Evolutionary conservation across 345 rosid species (phyloP).

Genomic region (Psidium guajava): DNA sequence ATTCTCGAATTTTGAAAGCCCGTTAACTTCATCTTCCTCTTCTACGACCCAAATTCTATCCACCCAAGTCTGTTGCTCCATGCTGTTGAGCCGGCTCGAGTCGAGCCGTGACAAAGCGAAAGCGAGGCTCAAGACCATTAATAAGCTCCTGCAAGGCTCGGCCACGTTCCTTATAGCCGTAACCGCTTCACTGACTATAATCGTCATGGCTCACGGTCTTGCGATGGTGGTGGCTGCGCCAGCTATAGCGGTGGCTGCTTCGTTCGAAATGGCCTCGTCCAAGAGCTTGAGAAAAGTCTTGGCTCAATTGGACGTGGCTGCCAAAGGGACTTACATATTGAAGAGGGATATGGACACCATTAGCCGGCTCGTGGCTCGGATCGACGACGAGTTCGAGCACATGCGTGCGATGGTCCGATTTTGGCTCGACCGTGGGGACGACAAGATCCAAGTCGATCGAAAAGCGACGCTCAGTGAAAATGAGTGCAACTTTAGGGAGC

Average conservation of each 20-base stretch:
- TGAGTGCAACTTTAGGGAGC: constrained; percentile 38
- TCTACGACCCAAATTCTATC: constrained; percentile 18
- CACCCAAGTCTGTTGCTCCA: constrained; percentile 24
- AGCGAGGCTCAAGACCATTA: constrained; percentile 24
- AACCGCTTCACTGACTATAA: constrained; percentile 45
- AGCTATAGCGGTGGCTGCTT: constrained; percentile 20
- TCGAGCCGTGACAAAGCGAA: constrained; percentile 35
- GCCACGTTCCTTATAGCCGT: constrained; percentile 48
- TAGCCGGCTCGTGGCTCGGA: constrained; percentile 45
- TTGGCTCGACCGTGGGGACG: constrained; percentile 42
- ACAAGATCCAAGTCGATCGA: constrained; percentile 20
- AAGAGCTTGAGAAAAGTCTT: constrained; percentile 23
- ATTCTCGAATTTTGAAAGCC: constrained; percentile 16
- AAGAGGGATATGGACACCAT: constrained; percentile 63
- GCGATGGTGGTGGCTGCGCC: constrained; percentile 64
- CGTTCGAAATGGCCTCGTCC: constrained; percentile 21
- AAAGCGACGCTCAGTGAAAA: constrained; percentile 40
- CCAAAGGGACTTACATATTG: constrained; percentile 71
- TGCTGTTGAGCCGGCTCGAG: constrained; percentile 42
- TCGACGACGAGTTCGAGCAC: constrained; percentile 59
- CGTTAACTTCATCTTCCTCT: constrained; percentile 17
- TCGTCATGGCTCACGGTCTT: constrained; percentile 59
- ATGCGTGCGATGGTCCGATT: constrained; percentile 31
- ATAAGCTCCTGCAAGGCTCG: constrained; percentile 35
- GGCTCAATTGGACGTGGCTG: constrained; percentile 57